phyloP scores from a whole-genome alignment of 139 green algal genomes.

The Axilococcus clingmanii region DNA sequence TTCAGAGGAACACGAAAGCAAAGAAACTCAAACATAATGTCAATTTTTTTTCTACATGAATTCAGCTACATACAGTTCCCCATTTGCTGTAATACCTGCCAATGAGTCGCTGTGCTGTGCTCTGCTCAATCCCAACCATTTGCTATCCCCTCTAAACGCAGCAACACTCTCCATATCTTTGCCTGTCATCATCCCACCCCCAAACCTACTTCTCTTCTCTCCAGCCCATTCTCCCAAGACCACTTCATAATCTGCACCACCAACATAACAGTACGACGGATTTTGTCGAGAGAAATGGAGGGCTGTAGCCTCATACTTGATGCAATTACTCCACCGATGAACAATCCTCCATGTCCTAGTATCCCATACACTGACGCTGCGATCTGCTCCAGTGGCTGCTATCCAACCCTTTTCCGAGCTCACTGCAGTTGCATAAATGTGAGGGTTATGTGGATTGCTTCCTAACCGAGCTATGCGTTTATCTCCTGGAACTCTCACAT shows the following conservation, averaged over 20 bases:
- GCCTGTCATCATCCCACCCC: constrained; percentile 9
- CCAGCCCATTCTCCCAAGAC: constrained; percentile 22
- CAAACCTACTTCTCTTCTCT: constrained; percentile 11
- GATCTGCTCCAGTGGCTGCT: constrained; percentile 15
- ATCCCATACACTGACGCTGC: constrained; percentile 20
- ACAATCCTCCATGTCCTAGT: constrained; percentile 21
- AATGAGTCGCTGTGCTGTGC: constrained; percentile 12
- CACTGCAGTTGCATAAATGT: constrained; percentile 13
- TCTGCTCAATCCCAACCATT: constrained; percentile 26
- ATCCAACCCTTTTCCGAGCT: constrained; percentile 2
- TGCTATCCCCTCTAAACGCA: constrained; percentile 22
- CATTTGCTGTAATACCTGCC: constrained; percentile 12
- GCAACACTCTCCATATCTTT: neutral
- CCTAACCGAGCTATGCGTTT: constrained; percentile 11
- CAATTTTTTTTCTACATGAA: no score
- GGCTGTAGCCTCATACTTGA: constrained; percentile 22
- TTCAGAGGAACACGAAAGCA: no score
- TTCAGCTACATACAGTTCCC: constrained; percentile 20
- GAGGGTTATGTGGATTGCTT: constrained; percentile 11
- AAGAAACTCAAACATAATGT: no score
- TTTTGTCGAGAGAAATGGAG: constrained; percentile 20
- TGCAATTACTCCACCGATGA: constrained; percentile 21
- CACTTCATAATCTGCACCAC: constrained; percentile 26
- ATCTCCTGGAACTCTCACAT: constrained; percentile 10
- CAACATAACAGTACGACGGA: constrained; percentile 5